These are phyloP conservation scores for Botrytis hyacinthi DNA, from an alignment of 2,329 filamentous ascomycete genomes.

Conservation along the genomic window DNA sequence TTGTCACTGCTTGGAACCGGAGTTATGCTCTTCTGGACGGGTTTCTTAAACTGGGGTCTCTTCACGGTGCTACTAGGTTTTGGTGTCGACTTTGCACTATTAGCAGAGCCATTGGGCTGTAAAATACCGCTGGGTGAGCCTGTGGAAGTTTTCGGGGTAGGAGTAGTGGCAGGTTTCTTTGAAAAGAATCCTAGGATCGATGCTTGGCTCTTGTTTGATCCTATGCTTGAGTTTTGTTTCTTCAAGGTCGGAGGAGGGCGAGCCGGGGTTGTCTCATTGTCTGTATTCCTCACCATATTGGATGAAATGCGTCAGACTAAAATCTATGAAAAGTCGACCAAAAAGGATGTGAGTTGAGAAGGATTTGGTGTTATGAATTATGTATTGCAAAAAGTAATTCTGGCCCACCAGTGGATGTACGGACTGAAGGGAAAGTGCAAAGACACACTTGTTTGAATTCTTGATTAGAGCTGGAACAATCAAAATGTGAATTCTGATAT, in stretches of 20 bases:
- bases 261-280: slow-evolving; percentile 31
- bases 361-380: not conserved
- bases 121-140: slow-evolving; percentile 31
- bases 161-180: slow-evolving; percentile 50
- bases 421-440: no score
- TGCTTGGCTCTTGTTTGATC: slow-evolving; percentile 57
- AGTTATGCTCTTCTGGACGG: slow-evolving; percentile 50
- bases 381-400: slow-evolving; percentile 2
- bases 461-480: no score
- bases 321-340: not conserved
- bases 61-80: slow-evolving; percentile 41
- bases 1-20: slow-evolving; percentile 81
- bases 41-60: slow-evolving; percentile 42
- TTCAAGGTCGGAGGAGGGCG: slow-evolving; percentile 33
- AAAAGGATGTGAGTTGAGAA: not conserved
- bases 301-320: not conserved
- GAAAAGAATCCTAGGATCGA: slow-evolving; percentile 81
- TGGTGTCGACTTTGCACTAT: slow-evolving; percentile 39
- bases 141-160: slow-evolving; percentile 20
- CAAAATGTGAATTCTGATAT: no score
- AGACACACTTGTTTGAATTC: no score
- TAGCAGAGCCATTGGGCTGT: slow-evolving; percentile 39
- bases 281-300: slow-evolving; percentile 29
- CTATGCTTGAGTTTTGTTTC: slow-evolving; percentile 37
- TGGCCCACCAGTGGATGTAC: not conserved